Evolutionary conservation across 495 filamentous ascomycete species (phyloP), one percentile per base, ranked within the genome.

Genomic region (Aspergillus wentii): DNA sequence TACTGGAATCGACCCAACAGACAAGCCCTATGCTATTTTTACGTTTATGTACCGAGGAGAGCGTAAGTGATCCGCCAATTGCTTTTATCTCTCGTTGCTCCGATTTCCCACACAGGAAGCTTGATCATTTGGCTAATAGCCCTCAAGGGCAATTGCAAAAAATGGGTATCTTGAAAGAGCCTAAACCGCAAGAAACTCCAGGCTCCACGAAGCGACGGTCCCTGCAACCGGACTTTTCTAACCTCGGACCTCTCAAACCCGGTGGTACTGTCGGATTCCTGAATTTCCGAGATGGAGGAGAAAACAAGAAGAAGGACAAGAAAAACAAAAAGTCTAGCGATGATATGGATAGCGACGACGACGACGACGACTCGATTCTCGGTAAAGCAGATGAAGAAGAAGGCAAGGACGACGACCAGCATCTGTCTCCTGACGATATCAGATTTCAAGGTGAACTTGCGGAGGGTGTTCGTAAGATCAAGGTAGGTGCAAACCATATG

Each of bases 11-110:
- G 92, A 99, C 61, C 82, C 85, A 1, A 86, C 88, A 17, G 89
- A 96, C 38, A 87, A 88, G 59, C 94, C 94, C 11, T 99, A 95
- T 66, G 92, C 92, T 1, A 83, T 85, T 8, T 99, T 99, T 59
- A 95, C 94, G 4, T 99, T 99, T 57, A 86, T 97, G 69, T 99
- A 99, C 56, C 78, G 92, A 38, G 92, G 94, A 56, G 86, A 95
- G 61, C 82, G 92, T 95, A 69, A 72, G 89, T 78, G 30, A 8
- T 33, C 11, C 16, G 13, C 20, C 14, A 18, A 23, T 19, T 13
- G 8, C 3, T 19, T 3, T 27, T 32, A 29, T 32, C 26, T 42
- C 1, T 25, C 29, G 20, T 19, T 11, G 26, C 0, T 32, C 10
- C 10, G 16, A 11, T 13, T 23, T 15, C 35, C 35, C 13, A 17